Evolutionary conservation across 2,329 filamentous ascomycete species (phyloP), one percentile per base, ranked within the genome.

Genomic region (Decorospora gaudefroyi): DNA sequence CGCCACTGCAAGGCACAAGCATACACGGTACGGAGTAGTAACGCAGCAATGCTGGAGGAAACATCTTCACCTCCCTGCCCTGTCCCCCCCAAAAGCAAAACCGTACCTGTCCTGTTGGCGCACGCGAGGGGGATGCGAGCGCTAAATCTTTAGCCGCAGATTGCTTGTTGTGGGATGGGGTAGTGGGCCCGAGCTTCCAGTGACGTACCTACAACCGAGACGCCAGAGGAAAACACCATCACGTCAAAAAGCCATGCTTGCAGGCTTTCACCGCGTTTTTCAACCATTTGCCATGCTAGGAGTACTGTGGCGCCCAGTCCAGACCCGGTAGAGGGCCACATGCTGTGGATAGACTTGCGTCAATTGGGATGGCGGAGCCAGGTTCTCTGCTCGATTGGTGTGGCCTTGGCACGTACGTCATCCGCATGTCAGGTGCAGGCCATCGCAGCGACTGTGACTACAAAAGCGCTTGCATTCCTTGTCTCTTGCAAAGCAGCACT

Each of bases 391-490:
- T 36, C 56, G 40, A 44, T 41, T 19, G 23, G 48, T 51, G 48
- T 43, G 35, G 26, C 32, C 46, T 46, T 50, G 39, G 42, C 41
- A 46, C 40, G 50, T 51, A 69, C 64, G 66, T 68, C 64, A 69
- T 53, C 42, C 23, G 21, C 26, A 46, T 48, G 63, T 65, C 61
- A 67, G 53, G 57, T 60, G 58, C 55, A 57, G 44, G 51, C 46
- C 49, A 47, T 48, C 52, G 47, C 50, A 35, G 43, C 49, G 21
- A 28, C 48, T 40, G 27, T 43, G 29, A 54, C 47, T 68, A 68
- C 64, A 68, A 66, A 69, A 68, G 56, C 60, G 49, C 51, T 49
- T 39, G 42, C 48, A 50, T 57, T 61, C 62, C 63, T 62, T 53
- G 55, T 53, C 48, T 47, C 32, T 36, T 50, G 43, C 50, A 47